Evolutionary conservation across 192 early-diverging fungal genomes (phyloP).

Genomic region (Cladochytrium replicatum): DNA sequence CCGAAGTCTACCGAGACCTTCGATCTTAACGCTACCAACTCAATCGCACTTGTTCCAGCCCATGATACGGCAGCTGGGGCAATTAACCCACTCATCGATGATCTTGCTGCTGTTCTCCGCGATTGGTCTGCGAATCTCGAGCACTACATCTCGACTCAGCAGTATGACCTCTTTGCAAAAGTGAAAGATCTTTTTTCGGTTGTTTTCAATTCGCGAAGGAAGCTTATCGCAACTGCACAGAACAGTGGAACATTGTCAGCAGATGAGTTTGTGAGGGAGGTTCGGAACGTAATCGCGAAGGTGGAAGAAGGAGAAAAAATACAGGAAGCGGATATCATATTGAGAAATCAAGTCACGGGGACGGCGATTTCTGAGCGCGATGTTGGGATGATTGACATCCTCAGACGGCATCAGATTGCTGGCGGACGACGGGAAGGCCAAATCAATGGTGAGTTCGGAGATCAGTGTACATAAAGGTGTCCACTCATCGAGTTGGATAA

Average conservation of each 20-base stretch:
- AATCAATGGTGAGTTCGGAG: too few species aligned
- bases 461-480: too few species aligned
- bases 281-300: constrained; percentile 41
- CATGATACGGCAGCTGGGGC: constrained; percentile 41
- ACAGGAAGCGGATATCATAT: constrained; percentile 43
- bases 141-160: constrained; percentile 36
- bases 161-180: constrained; percentile 40
- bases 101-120: constrained; percentile 50
- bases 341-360: constrained; percentile 52
- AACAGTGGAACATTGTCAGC: constrained; percentile 48
- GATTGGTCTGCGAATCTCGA: constrained; percentile 51
- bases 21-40: too few species aligned
- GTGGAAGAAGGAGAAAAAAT: constrained; percentile 46
- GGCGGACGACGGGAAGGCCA: too few species aligned
- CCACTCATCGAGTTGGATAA: too few species aligned
- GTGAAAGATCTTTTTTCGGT: constrained; percentile 46
- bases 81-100: constrained; percentile 54
- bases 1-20: too few species aligned
- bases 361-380: too few species aligned
- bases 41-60: too few species aligned
- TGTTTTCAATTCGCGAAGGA: constrained; percentile 48
- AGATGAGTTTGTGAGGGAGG: constrained; percentile 45
- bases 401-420: too few species aligned
- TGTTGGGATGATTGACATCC: too few species aligned
- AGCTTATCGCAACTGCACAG: constrained; percentile 47